Conservation (phyloP, 2,329 filamentous ascomycete genomes). For the Fusarium secorum region DNA sequence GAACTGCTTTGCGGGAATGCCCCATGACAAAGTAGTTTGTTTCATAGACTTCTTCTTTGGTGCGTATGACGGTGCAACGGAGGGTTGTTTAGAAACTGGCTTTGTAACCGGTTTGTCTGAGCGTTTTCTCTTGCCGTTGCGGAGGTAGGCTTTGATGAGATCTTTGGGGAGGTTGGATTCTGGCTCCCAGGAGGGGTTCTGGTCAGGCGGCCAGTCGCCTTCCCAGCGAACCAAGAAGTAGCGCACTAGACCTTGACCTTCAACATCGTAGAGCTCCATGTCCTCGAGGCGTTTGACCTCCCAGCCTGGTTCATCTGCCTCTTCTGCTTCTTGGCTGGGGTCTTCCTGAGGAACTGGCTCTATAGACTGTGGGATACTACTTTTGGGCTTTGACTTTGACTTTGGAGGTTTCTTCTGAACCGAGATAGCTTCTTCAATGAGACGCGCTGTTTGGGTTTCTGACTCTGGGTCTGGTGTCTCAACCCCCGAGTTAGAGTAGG, state of each 20-base stretch:
- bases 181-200: slow-evolving; percentile 68
- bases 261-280: slow-evolving; percentile 49
- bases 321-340: neutral
- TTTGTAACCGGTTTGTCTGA: neutral
- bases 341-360: neutral
- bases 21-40: slow-evolving; percentile 39
- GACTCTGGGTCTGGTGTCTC: slow-evolving; percentile 5
- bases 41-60: slow-evolving; percentile 35
- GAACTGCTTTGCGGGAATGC: slow-evolving; percentile 29
- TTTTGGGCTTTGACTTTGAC: neutral
- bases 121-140: slow-evolving; percentile 36
- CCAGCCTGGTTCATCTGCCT: slow-evolving; percentile 46
- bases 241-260: slow-evolving; percentile 48
- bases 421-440: neutral
- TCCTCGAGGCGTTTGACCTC: slow-evolving; percentile 56
- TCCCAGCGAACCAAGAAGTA: slow-evolving; percentile 64
- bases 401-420: slow-evolving; percentile 1
- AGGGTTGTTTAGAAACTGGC: slow-evolving; percentile 27
- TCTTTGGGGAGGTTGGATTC: slow-evolving; percentile 56
- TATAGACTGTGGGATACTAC: neutral
- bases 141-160: slow-evolving; percentile 54
- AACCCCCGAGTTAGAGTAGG: slow-evolving; percentile 10
- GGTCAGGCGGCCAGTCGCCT: slow-evolving; percentile 62
- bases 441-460: neutral
- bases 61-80: neutral